These are phyloP conservation scores for Psidium guajava DNA, from an alignment of 345 rosid species.

Conservation along the genomic window DNA sequence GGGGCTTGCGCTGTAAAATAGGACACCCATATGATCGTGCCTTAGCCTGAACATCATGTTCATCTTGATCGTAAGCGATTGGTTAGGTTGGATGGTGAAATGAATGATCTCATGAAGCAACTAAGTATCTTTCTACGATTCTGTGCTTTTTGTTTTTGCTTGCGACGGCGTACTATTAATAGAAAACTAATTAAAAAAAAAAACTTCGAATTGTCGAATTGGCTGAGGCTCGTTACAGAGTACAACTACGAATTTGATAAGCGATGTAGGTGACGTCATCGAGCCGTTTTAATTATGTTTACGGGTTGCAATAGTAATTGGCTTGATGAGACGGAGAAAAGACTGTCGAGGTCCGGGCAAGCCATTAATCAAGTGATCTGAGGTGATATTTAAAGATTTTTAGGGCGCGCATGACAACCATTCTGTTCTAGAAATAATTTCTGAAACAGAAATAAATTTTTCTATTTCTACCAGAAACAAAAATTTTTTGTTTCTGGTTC, in stretches of 20 bases:
- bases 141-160: not conserved
- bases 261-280: not conserved
- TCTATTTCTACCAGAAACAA: too few species aligned
- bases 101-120: not conserved
- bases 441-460: too few species aligned
- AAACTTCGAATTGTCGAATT: not conserved
- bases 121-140: too few species aligned
- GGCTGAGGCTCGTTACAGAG: not conserved
- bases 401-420: too few species aligned
- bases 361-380: not conserved
- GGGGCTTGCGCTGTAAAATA: not conserved
- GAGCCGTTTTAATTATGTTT: not conserved
- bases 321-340: not conserved
- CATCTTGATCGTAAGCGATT: not conserved
- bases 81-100: not conserved
- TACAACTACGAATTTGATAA: not conserved
- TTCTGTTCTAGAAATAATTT: too few species aligned
- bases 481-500: too few species aligned
- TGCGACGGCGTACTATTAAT: not conserved
- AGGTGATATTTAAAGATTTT: not conserved
- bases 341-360: not conserved
- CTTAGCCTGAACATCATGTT: not conserved
- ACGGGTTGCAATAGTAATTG: not conserved
- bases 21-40: not conserved
- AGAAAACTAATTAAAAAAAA: too few species aligned